These are phyloP conservation scores for Curvularia spicifera DNA, from an alignment of 2,329 filamentous ascomycete genomes.

Conservation along the genomic window DNA sequence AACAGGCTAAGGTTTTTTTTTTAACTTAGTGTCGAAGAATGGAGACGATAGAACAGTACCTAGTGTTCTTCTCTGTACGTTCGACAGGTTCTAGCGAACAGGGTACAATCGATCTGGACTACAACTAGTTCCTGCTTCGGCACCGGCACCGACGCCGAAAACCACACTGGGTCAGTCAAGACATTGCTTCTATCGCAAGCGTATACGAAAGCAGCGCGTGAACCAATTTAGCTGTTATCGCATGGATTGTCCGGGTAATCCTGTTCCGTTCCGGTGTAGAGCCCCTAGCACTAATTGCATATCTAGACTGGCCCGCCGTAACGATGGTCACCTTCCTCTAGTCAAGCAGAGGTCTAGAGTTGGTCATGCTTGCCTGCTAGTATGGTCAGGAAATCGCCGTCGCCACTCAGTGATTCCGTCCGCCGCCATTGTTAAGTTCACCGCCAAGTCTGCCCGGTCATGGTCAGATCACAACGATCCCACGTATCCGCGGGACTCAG, in stretches of 20 bases:
- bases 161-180: too few species aligned
- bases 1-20: neutral
- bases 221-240: neutral
- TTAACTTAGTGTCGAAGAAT: neutral
- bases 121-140: neutral
- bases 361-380: neutral
- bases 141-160: neutral
- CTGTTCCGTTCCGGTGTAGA: neutral
- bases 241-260: neutral
- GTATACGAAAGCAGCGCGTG: neutral
- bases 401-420: neutral
- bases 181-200: neutral
- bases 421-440: too few species aligned
- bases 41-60: neutral
- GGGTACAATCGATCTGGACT: neutral
- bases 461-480: too few species aligned
- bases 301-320: neutral
- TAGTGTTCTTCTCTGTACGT: neutral
- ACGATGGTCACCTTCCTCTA: neutral
- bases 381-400: neutral
- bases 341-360: neutral
- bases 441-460: too few species aligned
- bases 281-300: too few species aligned
- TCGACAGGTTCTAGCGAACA: neutral
- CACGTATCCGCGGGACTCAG: too few species aligned